These are phyloP conservation scores for Diaporthe batatas DNA, from an alignment of 2,329 filamentous ascomycete genomes.

Conservation along the genomic window DNA sequence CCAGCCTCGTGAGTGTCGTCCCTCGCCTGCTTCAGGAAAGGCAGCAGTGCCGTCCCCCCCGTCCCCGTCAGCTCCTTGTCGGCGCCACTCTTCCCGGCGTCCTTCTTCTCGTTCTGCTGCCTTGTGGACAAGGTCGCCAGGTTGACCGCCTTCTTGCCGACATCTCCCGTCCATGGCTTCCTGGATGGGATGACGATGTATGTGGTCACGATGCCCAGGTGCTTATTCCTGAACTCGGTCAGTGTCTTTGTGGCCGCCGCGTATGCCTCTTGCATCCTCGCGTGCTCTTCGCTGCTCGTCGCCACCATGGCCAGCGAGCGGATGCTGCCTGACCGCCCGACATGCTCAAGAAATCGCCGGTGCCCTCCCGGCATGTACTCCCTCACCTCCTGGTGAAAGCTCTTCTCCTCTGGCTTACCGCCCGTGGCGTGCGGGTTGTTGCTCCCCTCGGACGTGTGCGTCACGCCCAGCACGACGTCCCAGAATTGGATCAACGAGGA, in stretches of 20 bases:
- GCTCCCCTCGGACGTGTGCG: slow-evolving; percentile 70
- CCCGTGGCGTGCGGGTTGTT: slow-evolving; percentile 46
- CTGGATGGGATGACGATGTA: slow-evolving; percentile 88
- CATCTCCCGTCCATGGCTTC: slow-evolving; percentile 50
- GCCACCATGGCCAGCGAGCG: slow-evolving; percentile 72
- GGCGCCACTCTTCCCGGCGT: slow-evolving; percentile 42
- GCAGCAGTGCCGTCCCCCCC: slow-evolving; percentile 87
- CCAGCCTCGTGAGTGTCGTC: slow-evolving; percentile 77
- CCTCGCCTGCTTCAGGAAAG: slow-evolving; percentile 88
- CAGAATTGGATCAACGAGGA: slow-evolving; percentile 94
- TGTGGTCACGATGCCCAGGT: slow-evolving; percentile 89
- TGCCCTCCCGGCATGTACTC: slow-evolving; percentile 93
- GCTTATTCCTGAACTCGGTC: slow-evolving; percentile 82
- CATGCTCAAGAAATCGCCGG: slow-evolving; percentile 79
- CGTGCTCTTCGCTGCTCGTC: slow-evolving; percentile 65
- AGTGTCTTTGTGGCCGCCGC: slow-evolving; percentile 82
- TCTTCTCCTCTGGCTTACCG: slow-evolving; percentile 43
- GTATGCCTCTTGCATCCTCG: slow-evolving; percentile 64
- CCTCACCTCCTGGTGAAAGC: slow-evolving; percentile 77
- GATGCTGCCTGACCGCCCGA: slow-evolving; percentile 80
- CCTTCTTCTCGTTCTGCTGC: slow-evolving; percentile 41
- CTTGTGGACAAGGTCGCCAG: slow-evolving; percentile 36
- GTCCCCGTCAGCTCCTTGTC: slow-evolving; percentile 80
- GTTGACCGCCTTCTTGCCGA: slow-evolving; percentile 48
- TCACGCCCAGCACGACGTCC: slow-evolving; percentile 86